Base-by-base conservation (phyloP, 352 stramenopile genomes). In the Globisporangium cylindrosporum region DNA sequence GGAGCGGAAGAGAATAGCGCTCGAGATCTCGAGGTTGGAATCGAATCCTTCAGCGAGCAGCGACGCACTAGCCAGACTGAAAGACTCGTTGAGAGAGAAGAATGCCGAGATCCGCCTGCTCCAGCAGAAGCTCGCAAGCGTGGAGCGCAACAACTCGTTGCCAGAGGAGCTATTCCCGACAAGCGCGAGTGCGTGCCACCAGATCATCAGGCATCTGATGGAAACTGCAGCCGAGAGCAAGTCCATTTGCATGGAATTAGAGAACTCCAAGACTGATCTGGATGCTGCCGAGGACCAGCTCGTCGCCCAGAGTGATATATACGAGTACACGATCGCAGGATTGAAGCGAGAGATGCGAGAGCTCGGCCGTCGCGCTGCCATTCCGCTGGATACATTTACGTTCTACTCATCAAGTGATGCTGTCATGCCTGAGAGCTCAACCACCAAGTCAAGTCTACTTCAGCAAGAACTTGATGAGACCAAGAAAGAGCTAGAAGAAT, bases 91-190 rank as follows among this genome's bases (percentile, higher is more conserved):
- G 38, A 69, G 70, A 25, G 66, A 73, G 20, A 91, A 92, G 58
- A 89, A 84, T 54, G 66, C 66, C 24, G 76, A 81, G 9, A 91
- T 93, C 61, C 77, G 79, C 0, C 38, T 82, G 53, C 72, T 93
- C 3, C 86, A 93, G 61, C 82, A 86, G 49, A 88, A 89, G 49
- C 65, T 93, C 4, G 65, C 73, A 2, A 79, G 67, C 41, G 72
- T 91, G 9, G 82, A 91, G 64, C 84, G 81, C 54, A 86, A 72
- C 49, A 77, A 67, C 14, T 48, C 74, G 8, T 41, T 89, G 0
- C 79, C 86, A 10, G 41, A 38, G 12, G 70, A 72, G 1, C 46
- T 93, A 14, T 79, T 90, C 68, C 78, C 81, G n/a, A 10, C 66
- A 0, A 80, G 75, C 32, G 22, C 81, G 8, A 57, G 54, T 14